These are phyloP conservation scores for Rhodotorula sp. DNA, from an alignment of 1,284 basidiomycete genomes.

Conservation along the genomic window DNA sequence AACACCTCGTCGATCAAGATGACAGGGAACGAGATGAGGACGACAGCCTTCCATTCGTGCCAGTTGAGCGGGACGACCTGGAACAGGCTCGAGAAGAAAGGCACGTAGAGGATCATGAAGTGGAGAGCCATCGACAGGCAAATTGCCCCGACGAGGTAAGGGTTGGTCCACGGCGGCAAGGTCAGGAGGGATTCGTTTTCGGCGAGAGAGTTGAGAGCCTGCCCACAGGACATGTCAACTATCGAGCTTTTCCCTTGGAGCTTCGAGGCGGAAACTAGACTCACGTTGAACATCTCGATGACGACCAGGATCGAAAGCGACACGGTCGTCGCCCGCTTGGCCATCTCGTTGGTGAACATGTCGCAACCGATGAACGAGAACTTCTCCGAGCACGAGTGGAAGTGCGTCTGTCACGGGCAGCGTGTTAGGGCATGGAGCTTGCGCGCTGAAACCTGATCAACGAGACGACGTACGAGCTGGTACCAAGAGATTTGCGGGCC, in stretches of 20 bases:
- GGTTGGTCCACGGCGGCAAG: slow-evolving; percentile 90
- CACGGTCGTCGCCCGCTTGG: slow-evolving; percentile 89
- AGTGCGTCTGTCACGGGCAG: slow-evolving; percentile 67
- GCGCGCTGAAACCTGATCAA: neutral
- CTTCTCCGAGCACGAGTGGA: slow-evolving; percentile 78
- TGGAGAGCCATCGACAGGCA: slow-evolving; percentile 86
- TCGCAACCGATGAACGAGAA: slow-evolving; percentile 89
- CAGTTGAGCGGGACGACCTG: slow-evolving; percentile 88
- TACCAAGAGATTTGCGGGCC: slow-evolving; percentile 92
- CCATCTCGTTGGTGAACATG: slow-evolving; percentile 85
- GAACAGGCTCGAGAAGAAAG: slow-evolving; percentile 81
- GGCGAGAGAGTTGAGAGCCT: slow-evolving; percentile 75
- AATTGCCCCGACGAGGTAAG: slow-evolving; percentile 84
- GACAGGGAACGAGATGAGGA: slow-evolving; percentile 84
- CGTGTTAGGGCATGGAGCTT: neutral
- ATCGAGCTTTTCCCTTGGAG: neutral
- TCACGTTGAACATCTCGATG: slow-evolving; percentile 97
- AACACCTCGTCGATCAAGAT: slow-evolving; percentile 85
- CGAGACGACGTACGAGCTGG: slow-evolving; percentile 69
- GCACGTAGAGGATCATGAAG: slow-evolving; percentile 90
- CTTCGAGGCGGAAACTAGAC: neutral
- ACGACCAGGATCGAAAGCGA: slow-evolving; percentile 87
- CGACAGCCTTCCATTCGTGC: slow-evolving; percentile 92
- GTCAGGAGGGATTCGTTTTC: slow-evolving; percentile 91
- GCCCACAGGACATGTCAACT: neutral